Base-by-base conservation (phyloP, 805 yeast genomes). In the Schizosaccharomyces cryophilus region DNA sequence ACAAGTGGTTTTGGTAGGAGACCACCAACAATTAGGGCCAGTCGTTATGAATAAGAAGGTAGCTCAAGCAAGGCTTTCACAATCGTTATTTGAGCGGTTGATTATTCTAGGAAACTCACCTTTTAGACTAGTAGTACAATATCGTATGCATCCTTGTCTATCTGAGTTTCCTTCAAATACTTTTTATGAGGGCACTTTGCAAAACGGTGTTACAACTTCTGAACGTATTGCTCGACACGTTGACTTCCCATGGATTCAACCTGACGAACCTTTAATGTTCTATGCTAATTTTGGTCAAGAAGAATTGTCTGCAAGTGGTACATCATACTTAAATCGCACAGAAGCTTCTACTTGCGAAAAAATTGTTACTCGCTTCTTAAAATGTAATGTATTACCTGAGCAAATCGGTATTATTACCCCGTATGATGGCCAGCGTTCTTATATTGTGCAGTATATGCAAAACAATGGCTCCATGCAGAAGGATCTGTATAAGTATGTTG, bases 351-450 rank as follows among this genome's bases (percentile, higher is more conserved):
- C 83, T 66, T 85, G 87, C 67, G 95, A 87, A 69, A 81, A 84
- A 68, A 75, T 85, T 35, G 81, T 89, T 55, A 81, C 90, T 0
- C 74, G 78, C 63, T 74, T 87, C 60, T 84, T 87, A 69, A 78
- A 76, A 64, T 88, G 85, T 64, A 95, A 95, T 21, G 79, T 89
- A 13, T 70, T 75, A 60, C 90, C 95, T 0, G 76, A 76, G 29
- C 90, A 87, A 69, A 89, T 89, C 68, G 96, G 96, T 69, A 84
- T 89, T 48, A 83, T 89, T 62, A 89, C 96, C 5, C 96, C 96
- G 0, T 89, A 89, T 71, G 95, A 87, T 70, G 96, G 95, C 42
- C 96, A 89, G 72, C 75, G 95, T 64, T 85, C 89, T 0, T 88
- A 83, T 68, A 73, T 89, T 60, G 78, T 81, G 9, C 88, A 83